Conservation (phyloP, 192 early-diverging fungal species). For the Rhizophagus prolifer region DNA sequence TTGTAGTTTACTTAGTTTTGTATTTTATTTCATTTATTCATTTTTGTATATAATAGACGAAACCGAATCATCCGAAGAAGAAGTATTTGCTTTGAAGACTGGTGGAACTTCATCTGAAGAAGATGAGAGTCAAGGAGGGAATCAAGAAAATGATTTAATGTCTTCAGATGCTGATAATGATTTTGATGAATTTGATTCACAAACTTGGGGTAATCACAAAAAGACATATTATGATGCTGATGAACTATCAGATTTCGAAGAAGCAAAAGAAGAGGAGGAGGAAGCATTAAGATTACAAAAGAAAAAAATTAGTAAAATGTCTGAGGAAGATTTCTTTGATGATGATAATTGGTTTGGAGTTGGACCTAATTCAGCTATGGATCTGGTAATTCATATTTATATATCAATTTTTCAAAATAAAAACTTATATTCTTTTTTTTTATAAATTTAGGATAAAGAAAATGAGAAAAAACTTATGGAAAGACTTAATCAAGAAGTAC, state of each 20-base stretch:
- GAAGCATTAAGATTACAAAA: slow-evolving; percentile 87
- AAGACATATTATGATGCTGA: slow-evolving; percentile 86
- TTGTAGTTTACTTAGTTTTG: background rate
- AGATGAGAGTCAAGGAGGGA: slow-evolving; percentile 43
- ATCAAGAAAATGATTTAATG: slow-evolving; percentile 37
- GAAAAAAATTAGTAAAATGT: slow-evolving; percentile 71
- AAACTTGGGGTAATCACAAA: slow-evolving; percentile 77
- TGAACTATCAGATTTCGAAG: slow-evolving; percentile 74
- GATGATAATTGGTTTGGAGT: slow-evolving; percentile 61
- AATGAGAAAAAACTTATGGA: slow-evolving; percentile 49
- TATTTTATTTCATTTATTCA: background rate
- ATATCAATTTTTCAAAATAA: background rate
- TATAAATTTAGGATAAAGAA: slow-evolving; percentile 40
- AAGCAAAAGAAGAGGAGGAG: slow-evolving; percentile 82
- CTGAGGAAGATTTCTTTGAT: slow-evolving; percentile 88
- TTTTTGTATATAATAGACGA: slow-evolving; percentile 37
- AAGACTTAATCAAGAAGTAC: slow-evolving; percentile 50
- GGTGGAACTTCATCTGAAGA: slow-evolving; percentile 43
- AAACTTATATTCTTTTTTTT: background rate
- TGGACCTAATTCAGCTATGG: slow-evolving; percentile 21
- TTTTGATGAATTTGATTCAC: slow-evolving; percentile 38
- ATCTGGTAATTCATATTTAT: background rate
- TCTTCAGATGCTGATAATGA: slow-evolving; percentile 36
- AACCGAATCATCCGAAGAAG: slow-evolving; percentile 66
- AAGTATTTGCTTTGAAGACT: slow-evolving; percentile 73